phyloP scores from a whole-genome alignment of 202 grass and related monocot genomes.

The Setaria italica region DNA sequence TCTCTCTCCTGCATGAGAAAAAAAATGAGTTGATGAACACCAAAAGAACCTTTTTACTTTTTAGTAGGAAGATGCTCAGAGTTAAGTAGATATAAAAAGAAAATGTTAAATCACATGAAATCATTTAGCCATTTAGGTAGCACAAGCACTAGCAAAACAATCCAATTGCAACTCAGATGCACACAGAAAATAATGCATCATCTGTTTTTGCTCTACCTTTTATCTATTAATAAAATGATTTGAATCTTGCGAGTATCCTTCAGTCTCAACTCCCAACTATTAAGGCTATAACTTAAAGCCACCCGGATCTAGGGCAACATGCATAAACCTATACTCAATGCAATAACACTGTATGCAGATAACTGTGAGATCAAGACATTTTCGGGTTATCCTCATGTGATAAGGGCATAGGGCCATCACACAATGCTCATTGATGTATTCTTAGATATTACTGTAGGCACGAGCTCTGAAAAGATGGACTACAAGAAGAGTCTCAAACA shows the following conservation, averaged over 20 bases:
- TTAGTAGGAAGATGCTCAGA: slow-evolving; percentile 18
- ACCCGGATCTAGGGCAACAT: not conserved
- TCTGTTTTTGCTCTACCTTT: not conserved
- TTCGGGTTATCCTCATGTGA: not conserved
- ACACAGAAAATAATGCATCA: not conserved
- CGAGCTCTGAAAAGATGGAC: slow-evolving; percentile 10
- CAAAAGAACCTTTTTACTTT: not conserved
- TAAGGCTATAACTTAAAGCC: slow-evolving; percentile 1
- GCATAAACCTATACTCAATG: not conserved
- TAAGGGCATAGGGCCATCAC: not conserved
- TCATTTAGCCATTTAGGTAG: not conserved
- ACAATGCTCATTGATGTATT: not conserved
- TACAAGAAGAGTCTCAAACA: slow-evolving; percentile 1
- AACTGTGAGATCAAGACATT: not conserved
- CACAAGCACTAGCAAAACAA: slow-evolving; percentile 20
- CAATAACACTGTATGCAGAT: not conserved
- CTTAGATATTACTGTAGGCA: slow-evolving; percentile 4
- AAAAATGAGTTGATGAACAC: slow-evolving; percentile 38
- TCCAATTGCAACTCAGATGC: slow-evolving; percentile 1
- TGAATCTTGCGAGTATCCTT: not conserved
- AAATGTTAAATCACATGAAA: not conserved
- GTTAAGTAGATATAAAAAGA: slow-evolving; percentile 14
- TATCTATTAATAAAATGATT: not conserved
- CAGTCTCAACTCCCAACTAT: not conserved
- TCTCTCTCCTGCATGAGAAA: slow-evolving; percentile 55